Conservation (phyloP, 495 filamentous ascomycete species). For the Trichoderma virens region DNA sequence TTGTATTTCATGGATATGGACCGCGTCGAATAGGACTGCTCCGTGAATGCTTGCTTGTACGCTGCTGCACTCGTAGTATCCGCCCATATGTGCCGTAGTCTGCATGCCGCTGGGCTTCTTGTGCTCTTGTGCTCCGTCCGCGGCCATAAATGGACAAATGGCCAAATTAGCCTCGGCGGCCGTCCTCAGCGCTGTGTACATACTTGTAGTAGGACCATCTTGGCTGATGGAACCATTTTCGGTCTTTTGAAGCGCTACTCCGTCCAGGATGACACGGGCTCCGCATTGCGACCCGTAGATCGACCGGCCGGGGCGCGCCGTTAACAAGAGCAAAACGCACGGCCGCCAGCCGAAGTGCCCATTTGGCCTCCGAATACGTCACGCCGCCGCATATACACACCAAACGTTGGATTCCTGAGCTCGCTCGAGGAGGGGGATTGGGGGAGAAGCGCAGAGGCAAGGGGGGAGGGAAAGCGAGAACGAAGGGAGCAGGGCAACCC, state of each 20-base stretch:
- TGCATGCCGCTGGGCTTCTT: too few relatives aligned
- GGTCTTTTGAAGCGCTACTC: not conserved
- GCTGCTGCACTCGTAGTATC: not conserved
- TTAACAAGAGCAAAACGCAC: not conserved
- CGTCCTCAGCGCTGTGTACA: too few relatives aligned
- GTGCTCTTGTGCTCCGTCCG: too few relatives aligned
- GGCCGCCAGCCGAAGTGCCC: not conserved
- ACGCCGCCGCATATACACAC: not conserved
- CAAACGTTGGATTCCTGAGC: too few relatives aligned
- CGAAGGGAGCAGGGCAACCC: not conserved
- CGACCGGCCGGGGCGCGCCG: conserved; percentile 7
- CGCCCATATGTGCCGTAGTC: not conserved
- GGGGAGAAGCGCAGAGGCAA: not conserved
- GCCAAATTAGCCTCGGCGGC: too few relatives aligned
- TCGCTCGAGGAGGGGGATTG: too few relatives aligned
- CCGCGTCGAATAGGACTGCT: not conserved
- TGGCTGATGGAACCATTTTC: not conserved
- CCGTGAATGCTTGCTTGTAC: not conserved
- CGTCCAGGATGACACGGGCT: conserved; percentile 2
- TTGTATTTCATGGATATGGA: not conserved
- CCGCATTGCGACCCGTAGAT: not conserved
- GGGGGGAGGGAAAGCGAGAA: not conserved
- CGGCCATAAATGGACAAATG: too few relatives aligned
- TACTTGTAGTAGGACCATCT: too few relatives aligned
- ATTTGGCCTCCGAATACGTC: not conserved